These are phyloP conservation scores for Cladosporium oxysporum DNA, from an alignment of 2,329 filamentous ascomycete species.

Conservation along the genomic window DNA sequence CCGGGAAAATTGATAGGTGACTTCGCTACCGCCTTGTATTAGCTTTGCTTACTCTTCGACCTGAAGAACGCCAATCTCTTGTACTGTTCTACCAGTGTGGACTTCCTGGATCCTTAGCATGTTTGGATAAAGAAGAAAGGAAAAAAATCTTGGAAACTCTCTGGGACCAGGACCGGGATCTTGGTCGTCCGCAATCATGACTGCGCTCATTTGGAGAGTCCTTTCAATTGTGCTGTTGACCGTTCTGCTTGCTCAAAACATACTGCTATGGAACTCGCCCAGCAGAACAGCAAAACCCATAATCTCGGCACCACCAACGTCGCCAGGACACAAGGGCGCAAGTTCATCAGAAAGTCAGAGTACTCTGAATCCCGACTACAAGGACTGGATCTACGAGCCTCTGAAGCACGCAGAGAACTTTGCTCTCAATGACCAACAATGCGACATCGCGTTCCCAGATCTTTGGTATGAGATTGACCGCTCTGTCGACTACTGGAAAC, in stretches of 20 bases:
- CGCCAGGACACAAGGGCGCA: conserved; percentile 3
- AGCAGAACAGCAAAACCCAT: neutral
- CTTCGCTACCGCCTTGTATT: neutral
- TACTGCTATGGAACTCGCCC: conserved; percentile 15
- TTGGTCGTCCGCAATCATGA: conserved; percentile 2
- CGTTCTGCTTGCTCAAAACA: conserved; percentile 15
- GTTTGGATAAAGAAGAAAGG: neutral
- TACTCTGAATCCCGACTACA: neutral
- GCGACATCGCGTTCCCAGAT: conserved; percentile 31
- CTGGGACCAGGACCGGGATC: neutral
- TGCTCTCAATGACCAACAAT: conserved; percentile 28
- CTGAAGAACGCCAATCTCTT: neutral
- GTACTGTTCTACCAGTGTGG: neutral
- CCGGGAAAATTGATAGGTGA: conserved; percentile 14
- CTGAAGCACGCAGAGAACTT: conserved; percentile 25
- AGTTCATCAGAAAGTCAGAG: neutral
- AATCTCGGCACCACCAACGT: neutral
- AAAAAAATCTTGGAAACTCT: conserved; percentile 1
- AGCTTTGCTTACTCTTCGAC: neutral
- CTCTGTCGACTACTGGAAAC: conserved; percentile 28
- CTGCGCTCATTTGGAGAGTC: conserved; percentile 12
- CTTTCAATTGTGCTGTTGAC: conserved; percentile 9
- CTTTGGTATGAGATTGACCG: conserved; percentile 35
- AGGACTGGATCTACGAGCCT: conserved; percentile 9
- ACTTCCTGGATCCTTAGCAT: neutral